Conservation (phyloP, 2,329 filamentous ascomycete species). For the Neophaeococcomyces aloes region DNA sequence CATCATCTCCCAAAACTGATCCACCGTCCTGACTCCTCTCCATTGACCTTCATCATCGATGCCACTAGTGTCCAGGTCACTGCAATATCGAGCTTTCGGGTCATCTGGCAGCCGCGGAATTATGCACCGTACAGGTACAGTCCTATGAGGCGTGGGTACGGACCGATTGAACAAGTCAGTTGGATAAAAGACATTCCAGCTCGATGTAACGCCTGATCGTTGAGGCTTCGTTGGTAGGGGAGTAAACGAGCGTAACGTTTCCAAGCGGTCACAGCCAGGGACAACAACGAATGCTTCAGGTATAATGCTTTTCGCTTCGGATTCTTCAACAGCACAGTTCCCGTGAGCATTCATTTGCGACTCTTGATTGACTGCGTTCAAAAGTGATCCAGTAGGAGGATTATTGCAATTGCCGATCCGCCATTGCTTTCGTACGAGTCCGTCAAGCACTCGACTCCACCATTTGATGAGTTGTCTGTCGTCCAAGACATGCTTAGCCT, state of each 20-base stretch:
- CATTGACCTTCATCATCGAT: conserved; percentile 56
- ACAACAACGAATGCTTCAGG: conserved; percentile 65
- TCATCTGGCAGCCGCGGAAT: conserved; percentile 91
- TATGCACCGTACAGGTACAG: conserved; percentile 64
- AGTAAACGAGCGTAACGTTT: conserved; percentile 62
- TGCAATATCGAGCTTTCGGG: conserved; percentile 79
- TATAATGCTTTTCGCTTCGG: conserved; percentile 11
- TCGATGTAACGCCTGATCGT: conserved; percentile 17
- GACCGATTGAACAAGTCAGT: conserved; percentile 57
- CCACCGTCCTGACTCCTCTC: conserved; percentile 71
- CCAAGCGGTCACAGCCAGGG: conserved; percentile 72
- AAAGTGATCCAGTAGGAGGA: conserved; percentile 12
- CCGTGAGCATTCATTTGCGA: background rate
- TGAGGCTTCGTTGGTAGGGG: conserved; percentile 43
- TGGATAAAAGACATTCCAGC: conserved; percentile 55
- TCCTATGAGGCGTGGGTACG: conserved; percentile 31
- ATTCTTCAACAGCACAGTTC: background rate
- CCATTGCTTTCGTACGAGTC: conserved; percentile 45
- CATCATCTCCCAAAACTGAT: conserved; percentile 99
- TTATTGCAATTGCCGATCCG: conserved; percentile 28
- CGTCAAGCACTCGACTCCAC: conserved; percentile 87
- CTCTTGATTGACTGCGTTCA: conserved; percentile 17
- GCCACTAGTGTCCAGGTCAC: conserved; percentile 79
- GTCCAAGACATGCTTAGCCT: conserved; percentile 79
- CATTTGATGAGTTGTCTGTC: conserved; percentile 84